These are phyloP conservation scores for Malassezia obtusa DNA, from an alignment of 1,284 basidiomycete species.

Conservation along the genomic window DNA sequence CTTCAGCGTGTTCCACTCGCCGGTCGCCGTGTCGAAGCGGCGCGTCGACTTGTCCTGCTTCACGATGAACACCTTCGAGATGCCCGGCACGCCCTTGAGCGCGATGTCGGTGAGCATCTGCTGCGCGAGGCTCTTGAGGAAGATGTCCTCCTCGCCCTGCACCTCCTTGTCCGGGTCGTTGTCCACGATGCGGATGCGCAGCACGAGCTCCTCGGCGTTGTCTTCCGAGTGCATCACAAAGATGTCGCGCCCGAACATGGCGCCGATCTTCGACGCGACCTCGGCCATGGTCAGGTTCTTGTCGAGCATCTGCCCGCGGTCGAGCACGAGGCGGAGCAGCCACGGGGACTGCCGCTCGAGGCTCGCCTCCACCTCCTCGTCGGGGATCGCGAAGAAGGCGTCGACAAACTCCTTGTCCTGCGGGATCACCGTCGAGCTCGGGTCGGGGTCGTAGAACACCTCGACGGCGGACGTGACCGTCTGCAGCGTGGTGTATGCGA, in stretches of 20 bases:
- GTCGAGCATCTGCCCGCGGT: conserved; percentile 95
- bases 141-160: conserved; percentile 87
- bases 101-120: conserved; percentile 91
- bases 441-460: conserved; percentile 96
- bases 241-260: conserved; percentile 88
- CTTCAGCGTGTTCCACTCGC: conserved; percentile 39
- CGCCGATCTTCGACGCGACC: conserved; percentile 83
- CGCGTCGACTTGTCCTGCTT: conserved; percentile 63
- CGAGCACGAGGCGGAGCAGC: conserved; percentile 90
- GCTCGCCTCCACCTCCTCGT: conserved; percentile 86
- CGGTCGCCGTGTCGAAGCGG: conserved; percentile 50
- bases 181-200: conserved; percentile 82
- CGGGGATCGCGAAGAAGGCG: conserved; percentile 98
- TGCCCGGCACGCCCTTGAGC: conserved; percentile 79
- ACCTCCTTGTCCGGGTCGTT: conserved; percentile 84
- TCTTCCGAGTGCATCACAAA: conserved; percentile 99
- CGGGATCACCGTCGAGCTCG: conserved; percentile 82
- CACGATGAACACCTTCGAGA: conserved; percentile 86
- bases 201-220: conserved; percentile 91
- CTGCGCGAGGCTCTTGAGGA: conserved; percentile 88
- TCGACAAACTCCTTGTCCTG: conserved; percentile 94
- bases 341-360: conserved; percentile 88
- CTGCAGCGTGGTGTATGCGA: conserved; percentile 85
- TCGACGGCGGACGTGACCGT: conserved; percentile 92
- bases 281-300: conserved; percentile 90